These are phyloP conservation scores for Dictyostelium intermedium DNA, from an alignment of 78 protist species.

Conservation along the genomic window DNA sequence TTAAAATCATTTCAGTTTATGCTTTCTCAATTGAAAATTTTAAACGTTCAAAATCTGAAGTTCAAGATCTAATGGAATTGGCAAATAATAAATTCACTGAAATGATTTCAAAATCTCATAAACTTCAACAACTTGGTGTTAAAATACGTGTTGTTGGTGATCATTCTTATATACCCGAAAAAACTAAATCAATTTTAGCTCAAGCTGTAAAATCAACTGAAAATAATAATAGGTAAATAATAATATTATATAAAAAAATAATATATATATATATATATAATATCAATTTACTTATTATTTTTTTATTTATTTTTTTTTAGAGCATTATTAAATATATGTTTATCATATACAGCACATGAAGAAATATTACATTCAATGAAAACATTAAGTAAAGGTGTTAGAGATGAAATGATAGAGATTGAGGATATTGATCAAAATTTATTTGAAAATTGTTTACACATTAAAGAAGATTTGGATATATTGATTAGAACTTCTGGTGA, in stretches of 20 bases:
- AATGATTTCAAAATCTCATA: constrained; percentile 29
- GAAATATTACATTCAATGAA: constrained; percentile 83
- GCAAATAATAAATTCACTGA: constrained; percentile 75
- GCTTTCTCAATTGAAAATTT: constrained; percentile 96
- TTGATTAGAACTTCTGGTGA: constrained; percentile 95
- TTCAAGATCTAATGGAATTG: constrained; percentile 86
- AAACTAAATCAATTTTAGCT: constrained; percentile 14
- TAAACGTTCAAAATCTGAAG: constrained; percentile 88
- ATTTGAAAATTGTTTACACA: constrained; percentile 38
- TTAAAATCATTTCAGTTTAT: constrained; percentile 89
- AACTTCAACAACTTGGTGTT: constrained; percentile 52
- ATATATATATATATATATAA: not conserved
- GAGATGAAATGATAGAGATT: not conserved
- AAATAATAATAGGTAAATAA: constrained; percentile 11
- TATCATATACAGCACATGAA: constrained; percentile 90
- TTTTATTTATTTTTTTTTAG: not conserved
- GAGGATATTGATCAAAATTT: constrained; percentile 52
- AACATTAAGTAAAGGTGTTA: constrained; percentile 28
- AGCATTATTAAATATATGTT: constrained; percentile 83
- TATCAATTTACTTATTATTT: not conserved
- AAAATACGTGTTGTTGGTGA: constrained; percentile 89
- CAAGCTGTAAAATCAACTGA: constrained; percentile 59
- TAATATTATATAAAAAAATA: not conserved
- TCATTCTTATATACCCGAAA: constrained; percentile 36
- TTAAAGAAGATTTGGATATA: constrained; percentile 77